These are phyloP conservation scores for Aspergillus quadrilineatus DNA, from an alignment of 2,329 filamentous ascomycete species.

Conservation along the genomic window DNA sequence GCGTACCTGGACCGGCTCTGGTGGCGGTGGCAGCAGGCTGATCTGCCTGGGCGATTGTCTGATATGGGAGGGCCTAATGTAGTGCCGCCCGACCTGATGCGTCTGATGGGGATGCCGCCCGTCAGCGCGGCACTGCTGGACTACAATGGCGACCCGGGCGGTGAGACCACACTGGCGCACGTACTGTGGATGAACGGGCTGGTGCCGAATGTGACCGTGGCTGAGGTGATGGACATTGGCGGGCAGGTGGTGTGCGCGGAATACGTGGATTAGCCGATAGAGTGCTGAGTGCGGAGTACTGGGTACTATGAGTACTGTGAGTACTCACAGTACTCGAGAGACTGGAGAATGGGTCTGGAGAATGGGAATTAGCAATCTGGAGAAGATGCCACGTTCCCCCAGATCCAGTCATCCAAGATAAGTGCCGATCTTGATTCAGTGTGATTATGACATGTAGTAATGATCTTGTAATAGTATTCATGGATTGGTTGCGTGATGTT, in stretches of 20 bases:
- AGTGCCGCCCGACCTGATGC: neutral
- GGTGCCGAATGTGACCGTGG: constrained; percentile 6
- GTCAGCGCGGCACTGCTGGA: neutral
- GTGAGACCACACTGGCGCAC: constrained; percentile 4
- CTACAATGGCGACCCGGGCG: constrained; percentile 3
- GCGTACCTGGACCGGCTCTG: constrained; percentile 10
- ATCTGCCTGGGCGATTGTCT: neutral
- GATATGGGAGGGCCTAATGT: constrained; percentile 7
- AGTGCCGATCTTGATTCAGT: neutral
- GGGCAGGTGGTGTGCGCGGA: constrained; percentile 5
- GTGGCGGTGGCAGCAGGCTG: constrained; percentile 11
- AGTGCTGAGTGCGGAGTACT: too few relatives aligned
- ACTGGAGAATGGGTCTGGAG: too few relatives aligned
- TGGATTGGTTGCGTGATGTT: neutral
- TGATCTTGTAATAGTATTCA: neutral
- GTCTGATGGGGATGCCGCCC: neutral
- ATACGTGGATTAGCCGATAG: neutral
- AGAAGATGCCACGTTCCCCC: neutral
- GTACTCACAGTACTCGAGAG: too few relatives aligned
- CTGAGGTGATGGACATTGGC: constrained; percentile 9
- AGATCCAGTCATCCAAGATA: neutral
- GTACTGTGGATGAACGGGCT: constrained; percentile 8
- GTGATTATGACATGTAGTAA: neutral
- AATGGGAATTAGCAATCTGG: neutral
- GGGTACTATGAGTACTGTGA: too few relatives aligned